Evolutionary conservation across 768 basidiomycete genomes (phyloP), one percentile per base, ranked within the genome.

Genomic region (Gautieria morchelliformis): DNA sequence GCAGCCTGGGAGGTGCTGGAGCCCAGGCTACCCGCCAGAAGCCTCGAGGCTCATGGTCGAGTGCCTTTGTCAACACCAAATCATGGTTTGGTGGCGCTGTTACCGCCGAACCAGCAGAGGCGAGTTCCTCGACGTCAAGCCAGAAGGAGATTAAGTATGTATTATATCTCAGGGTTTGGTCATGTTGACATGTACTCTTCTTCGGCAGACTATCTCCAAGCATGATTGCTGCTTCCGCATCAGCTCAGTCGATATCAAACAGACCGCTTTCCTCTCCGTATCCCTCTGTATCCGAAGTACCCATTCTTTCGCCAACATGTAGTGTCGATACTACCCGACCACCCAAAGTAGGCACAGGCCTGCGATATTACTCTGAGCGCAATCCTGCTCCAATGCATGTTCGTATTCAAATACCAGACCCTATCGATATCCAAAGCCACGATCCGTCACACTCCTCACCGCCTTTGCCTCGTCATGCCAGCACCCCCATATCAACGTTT

Each of bases 111-210:
- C 20, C 42, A 17, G 15, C 11, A 12, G 41, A 56, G 30, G 24
- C 17, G 24, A 52, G 17, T n/a, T 4, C 20, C 35, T 14, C 37
- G 15, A 6, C 19, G 6, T 45, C 53, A 14, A 14, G 24, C 37
- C 56, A 57, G 45, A 49, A n/a, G 35, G 56, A 57, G 42, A 57
- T 57, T 17, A 57, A 57, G 56, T 57, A 24, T 17, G 56, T 50
- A 32, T 22, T 17, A 37, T 37, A 37, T 55, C 2, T 27, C 10
- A 35, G 17, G 5, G 2, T 40, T 40, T 11, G 27, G 32, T 56
- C 19, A 37, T 32, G 4, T 15, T 20, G 15, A 19, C 51, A 17
- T 37, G 33, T 40, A 35, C n/a, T 7, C 33, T 56, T 11, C 32
- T 1, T 47, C 24, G 6, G 24, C 51, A 57, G 56, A 27, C 33